A percentile compares a stretch with the other conserved stretches of the same genome.
These are phyloP conservation scores for Irpex lacteus DNA, from an alignment of 1,284 basidiomycete species.

Conservation along the genomic window DNA sequence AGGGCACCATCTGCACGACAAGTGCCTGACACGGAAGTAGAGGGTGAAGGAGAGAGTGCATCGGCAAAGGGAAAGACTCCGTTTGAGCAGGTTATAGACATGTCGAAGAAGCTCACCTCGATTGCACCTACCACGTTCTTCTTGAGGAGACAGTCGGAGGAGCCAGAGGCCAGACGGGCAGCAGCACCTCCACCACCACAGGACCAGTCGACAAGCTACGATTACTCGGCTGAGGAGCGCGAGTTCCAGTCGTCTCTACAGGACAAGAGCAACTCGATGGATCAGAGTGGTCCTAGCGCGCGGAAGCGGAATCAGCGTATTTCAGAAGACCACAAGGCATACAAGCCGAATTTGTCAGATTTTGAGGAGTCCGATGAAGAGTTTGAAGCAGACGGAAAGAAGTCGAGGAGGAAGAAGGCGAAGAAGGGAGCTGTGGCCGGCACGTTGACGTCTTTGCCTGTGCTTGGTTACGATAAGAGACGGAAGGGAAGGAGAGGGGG, in stretches of 20 bases:
- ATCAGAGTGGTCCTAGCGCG: conserved; percentile 24
- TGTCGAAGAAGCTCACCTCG: conserved; percentile 42
- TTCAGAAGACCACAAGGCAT: conserved; percentile 75
- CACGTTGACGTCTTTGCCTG: conserved; percentile 61
- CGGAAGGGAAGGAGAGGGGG: conserved; percentile 39
- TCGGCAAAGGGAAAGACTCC: conserved; percentile 57
- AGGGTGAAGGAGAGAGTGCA: conserved; percentile 35
- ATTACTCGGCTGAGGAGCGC: conserved; percentile 73
- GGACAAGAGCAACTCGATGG: conserved; percentile 27
- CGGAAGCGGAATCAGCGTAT: conserved; percentile 52
- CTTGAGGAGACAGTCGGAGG: conserved; percentile 54
- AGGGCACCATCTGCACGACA: conserved; percentile 37
- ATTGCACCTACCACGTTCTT: conserved; percentile 51
- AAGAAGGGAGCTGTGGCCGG: conserved; percentile 55
- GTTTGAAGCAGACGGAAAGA: conserved; percentile 49
- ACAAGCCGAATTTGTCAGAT: conserved; percentile 62
- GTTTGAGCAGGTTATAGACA: conserved; percentile 53
- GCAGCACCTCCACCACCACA: conserved; percentile 20
- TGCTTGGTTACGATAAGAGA: conserved; percentile 55
- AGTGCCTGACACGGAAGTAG: conserved; percentile 66
- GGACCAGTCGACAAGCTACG: conserved; percentile 60
- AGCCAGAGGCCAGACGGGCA: conserved; percentile 37
- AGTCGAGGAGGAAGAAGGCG: conserved; percentile 42
- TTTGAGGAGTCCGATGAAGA: conserved; percentile 62
- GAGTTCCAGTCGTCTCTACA: conserved; percentile 39